Evolutionary conservation across 2,329 filamentous ascomycete genomes (phyloP).

Genomic region (Neopestalotiopsis sp.): DNA sequence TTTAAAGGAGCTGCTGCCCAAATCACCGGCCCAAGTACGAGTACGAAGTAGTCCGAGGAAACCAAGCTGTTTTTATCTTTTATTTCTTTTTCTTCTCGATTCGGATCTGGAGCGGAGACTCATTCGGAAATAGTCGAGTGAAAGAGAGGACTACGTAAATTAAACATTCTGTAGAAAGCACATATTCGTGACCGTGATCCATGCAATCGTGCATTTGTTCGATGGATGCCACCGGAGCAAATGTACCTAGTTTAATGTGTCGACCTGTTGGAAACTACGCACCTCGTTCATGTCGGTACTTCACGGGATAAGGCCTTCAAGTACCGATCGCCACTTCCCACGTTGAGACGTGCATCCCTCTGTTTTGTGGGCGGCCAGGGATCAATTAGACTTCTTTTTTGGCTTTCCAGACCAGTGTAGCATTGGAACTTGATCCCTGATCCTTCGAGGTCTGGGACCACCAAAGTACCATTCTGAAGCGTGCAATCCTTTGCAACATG

Average conservation of each 20-base stretch:
- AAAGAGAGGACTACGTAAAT: no score
- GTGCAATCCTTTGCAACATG: neutral
- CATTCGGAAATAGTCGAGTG: no score
- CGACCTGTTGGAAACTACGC: neutral
- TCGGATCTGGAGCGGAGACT: no score
- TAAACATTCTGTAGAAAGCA: no score
- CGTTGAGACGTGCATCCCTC: neutral
- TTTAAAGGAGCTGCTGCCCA: neutral
- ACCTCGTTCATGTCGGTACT: neutral
- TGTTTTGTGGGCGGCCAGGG: neutral
- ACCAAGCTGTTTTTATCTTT: no score
- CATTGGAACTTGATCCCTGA: neutral
- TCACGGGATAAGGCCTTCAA: neutral
- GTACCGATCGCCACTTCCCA: neutral
- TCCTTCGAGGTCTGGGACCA: neutral
- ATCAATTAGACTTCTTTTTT: neutral
- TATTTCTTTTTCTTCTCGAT: no score
- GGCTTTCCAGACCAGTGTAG: no score
- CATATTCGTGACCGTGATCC: no score
- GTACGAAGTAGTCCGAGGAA: no score
- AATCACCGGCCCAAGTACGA: neutral
- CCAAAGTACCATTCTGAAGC: neutral
- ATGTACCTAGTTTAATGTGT: no score
- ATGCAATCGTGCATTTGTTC: no score
- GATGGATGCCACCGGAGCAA: no score